Evolutionary conservation across 129 eudicot genomes (phyloP).

Genomic region (Flaveria brownii): DNA sequence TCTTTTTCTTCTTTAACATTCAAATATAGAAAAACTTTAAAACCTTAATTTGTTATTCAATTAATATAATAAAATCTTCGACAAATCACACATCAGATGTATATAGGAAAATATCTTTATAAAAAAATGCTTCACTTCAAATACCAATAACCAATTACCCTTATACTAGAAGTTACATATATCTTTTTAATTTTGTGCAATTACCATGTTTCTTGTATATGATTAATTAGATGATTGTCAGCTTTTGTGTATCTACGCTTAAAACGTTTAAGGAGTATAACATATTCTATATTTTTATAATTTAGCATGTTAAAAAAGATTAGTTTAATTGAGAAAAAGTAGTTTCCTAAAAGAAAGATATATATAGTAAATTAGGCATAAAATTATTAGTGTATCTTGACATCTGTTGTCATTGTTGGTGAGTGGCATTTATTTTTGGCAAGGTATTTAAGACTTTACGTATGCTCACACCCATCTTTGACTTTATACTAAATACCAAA

Average conservation of each 20-base stretch:
- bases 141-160: no score
- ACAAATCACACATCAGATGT: no score
- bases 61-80: no score
- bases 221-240: no score
- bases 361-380: background rate
- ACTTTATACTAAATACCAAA: background rate
- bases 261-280: no score
- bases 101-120: no score
- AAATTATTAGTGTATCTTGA: slow-evolving; percentile 1
- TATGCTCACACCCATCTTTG: background rate
- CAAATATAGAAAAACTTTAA: background rate
- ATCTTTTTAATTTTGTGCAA: no score
- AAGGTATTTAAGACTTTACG: slow-evolving; percentile 13
- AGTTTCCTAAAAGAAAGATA: background rate
- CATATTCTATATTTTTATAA: background rate
- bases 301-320: background rate
- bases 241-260: no score
- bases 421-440: slow-evolving; percentile 28
- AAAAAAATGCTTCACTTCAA: no score
- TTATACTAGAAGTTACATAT: no score
- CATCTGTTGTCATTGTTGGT: slow-evolving; percentile 22
- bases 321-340: slow-evolving; percentile 1
- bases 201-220: no score
- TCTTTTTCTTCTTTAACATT: background rate
- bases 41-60: background rate